Percentiles rank a stretch among this genome's conserved stretches.
Conservation (phyloP, 352 stramenopile species). For the Thalassiosira ordinaria region DNA sequence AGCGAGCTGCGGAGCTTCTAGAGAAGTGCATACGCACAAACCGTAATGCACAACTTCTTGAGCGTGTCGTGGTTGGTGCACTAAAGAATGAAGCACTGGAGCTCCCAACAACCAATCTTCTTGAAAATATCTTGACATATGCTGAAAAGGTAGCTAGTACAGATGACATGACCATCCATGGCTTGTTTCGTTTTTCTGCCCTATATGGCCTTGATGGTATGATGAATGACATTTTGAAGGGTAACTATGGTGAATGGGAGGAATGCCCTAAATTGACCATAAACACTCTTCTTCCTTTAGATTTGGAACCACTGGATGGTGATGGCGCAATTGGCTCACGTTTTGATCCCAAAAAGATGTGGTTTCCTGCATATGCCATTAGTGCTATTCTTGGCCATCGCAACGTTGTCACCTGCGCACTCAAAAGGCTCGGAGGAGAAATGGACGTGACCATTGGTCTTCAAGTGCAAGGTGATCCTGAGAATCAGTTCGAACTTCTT, state of each 20-base stretch:
- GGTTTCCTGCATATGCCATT: too few relatives aligned
- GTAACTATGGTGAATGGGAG: background rate
- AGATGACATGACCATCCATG: background rate
- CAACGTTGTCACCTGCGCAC: background rate
- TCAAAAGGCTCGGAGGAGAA: background rate
- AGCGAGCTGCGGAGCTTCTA: too few relatives aligned
- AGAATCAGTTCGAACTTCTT: too few relatives aligned
- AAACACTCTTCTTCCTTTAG: background rate
- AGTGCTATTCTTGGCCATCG: background rate
- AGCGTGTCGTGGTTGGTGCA: too few relatives aligned
- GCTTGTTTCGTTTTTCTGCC: conserved; percentile 5
- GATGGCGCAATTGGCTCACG: too few relatives aligned
- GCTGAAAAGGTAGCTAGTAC: too few relatives aligned
- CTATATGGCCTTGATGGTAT: conserved; percentile 22
- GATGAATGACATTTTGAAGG: conserved; percentile 5
- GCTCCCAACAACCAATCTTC: too few relatives aligned
- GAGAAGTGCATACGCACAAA: too few relatives aligned
- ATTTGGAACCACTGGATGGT: background rate
- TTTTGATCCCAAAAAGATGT: too few relatives aligned
- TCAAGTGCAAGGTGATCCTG: background rate
- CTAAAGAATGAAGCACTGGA: too few relatives aligned
- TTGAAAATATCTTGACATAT: too few relatives aligned
- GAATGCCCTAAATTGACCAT: background rate
- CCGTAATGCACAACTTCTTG: too few relatives aligned
- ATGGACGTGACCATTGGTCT: background rate